Base-by-base conservation (phyloP, 176 grass and related monocot species). In the Musa beccarii region DNA sequence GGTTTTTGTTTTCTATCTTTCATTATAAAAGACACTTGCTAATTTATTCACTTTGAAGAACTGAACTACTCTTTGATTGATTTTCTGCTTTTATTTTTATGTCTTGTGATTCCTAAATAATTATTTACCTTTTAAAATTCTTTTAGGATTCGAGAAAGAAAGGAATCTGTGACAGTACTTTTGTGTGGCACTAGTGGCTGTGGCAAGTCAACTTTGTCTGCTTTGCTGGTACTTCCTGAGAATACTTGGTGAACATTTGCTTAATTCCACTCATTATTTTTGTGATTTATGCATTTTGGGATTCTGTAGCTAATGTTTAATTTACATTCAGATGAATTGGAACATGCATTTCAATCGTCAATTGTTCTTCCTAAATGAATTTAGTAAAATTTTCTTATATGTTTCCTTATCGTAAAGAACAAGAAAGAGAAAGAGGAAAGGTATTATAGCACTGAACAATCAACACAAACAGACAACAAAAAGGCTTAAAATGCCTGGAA, bases 121-220 rank as follows among this genome's bases (percentile, higher is more conserved):
- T 83, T 25, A 22, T 24, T 5, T 6, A 22, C 52, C 52, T 29
- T 64, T 63, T 72, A 34, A 79, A 71, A 51, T 51, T 51, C 49
- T 51, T 17, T 13, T 28, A 77, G 61, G 49, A 51, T 77, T 25
- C 75, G 49, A 15, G 61, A 77, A 77, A 77, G n/a, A 52, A 77
- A 77, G 75, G 75, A 77, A 77, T 77, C 75, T 77, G 75, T 77
- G 28, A 77, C 75, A 16, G 75, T 77, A 25, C 75, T 77, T 65
- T 63, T 77, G n/a, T 77, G 75, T 8, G 59, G 75, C 49, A 66
- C 75, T 17, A 77, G 61, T 28, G 75, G 75, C 13, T 77, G 75
- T 25, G 75, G 75, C 11, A 77, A 77, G 61, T 77, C 75, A 66
- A 77, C 75, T 23, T 77, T 77, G 61, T 77, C 75, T 7, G 19